These are phyloP conservation scores for Cicer bijugum DNA, from an alignment of 306 rosid species.

Conservation along the genomic window DNA sequence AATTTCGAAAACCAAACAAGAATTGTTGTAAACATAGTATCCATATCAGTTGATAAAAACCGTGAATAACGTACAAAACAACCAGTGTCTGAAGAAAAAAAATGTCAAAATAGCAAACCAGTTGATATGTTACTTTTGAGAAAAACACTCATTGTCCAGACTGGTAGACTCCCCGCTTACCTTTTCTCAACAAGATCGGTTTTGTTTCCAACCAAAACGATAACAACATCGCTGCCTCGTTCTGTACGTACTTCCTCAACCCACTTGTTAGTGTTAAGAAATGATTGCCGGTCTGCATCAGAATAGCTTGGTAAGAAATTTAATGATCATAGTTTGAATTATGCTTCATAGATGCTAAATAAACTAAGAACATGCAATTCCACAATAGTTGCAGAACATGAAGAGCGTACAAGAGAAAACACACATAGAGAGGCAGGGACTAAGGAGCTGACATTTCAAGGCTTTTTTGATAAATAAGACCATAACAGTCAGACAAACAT, in stretches of 20 bases:
- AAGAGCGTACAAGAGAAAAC: slow-evolving; percentile 3
- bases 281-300: slow-evolving; percentile 86
- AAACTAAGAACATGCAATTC: slow-evolving; percentile 14
- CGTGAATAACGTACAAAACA: background rate
- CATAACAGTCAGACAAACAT: slow-evolving; percentile 23
- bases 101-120: slow-evolving; percentile 19
- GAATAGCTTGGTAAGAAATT: slow-evolving; percentile 42
- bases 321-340: slow-evolving; percentile 26
- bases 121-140: background rate
- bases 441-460: slow-evolving; percentile 17
- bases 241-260: slow-evolving; percentile 94
- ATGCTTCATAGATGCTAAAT: slow-evolving; percentile 4
- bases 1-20: slow-evolving; percentile 3
- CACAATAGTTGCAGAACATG: background rate
- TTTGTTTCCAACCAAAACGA: slow-evolving; percentile 95
- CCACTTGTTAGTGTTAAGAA: slow-evolving; percentile 84
- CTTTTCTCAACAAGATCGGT: slow-evolving; percentile 97
- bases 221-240: slow-evolving; percentile 90
- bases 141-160: background rate
- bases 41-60: background rate
- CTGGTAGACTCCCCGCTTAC: slow-evolving; percentile 51
- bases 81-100: background rate
- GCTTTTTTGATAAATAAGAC: slow-evolving; percentile 5
- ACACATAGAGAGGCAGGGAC: background rate
- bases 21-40: slow-evolving; percentile 9